These are phyloP conservation scores for Gomphus bonarii DNA, from an alignment of 1,284 basidiomycete genomes.

Conservation along the genomic window DNA sequence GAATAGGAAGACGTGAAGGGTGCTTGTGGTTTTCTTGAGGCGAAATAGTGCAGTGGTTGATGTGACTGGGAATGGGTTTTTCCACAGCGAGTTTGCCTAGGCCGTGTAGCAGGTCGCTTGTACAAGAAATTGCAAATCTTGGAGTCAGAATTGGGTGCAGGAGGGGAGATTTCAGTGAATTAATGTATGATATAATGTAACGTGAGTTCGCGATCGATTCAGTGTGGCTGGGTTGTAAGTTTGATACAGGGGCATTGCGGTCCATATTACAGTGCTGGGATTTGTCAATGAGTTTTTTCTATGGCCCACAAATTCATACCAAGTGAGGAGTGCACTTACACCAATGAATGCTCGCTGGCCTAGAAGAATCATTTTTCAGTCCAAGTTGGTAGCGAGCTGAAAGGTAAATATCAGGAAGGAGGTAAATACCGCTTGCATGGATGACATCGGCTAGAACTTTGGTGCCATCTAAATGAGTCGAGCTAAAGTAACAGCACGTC, in stretches of 20 bases:
- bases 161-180: constrained; percentile 38
- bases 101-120: constrained; percentile 53
- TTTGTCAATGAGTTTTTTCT: constrained; percentile 11
- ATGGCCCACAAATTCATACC: neutral
- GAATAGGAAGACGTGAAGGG: constrained; percentile 50
- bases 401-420: neutral
- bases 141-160: constrained; percentile 91
- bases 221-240: constrained; percentile 30
- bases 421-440: constrained; percentile 43
- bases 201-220: constrained; percentile 52
- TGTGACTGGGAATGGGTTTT: constrained; percentile 13
- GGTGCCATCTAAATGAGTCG: constrained; percentile 73
- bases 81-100: constrained; percentile 45
- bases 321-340: constrained; percentile 28
- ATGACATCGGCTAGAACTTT: constrained; percentile 76
- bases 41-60: neutral
- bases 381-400: neutral
- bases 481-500: constrained; percentile 88
- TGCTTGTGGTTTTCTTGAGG: neutral
- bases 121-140: constrained; percentile 91
- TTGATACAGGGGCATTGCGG: constrained; percentile 76
- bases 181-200: constrained; percentile 63
- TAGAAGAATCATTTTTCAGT: constrained; percentile 16
- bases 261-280: constrained; percentile 92
- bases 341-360: constrained; percentile 87